Conservation (phyloP, 1,139 yeast species). For the Yamadazyma dendronema region DNA sequence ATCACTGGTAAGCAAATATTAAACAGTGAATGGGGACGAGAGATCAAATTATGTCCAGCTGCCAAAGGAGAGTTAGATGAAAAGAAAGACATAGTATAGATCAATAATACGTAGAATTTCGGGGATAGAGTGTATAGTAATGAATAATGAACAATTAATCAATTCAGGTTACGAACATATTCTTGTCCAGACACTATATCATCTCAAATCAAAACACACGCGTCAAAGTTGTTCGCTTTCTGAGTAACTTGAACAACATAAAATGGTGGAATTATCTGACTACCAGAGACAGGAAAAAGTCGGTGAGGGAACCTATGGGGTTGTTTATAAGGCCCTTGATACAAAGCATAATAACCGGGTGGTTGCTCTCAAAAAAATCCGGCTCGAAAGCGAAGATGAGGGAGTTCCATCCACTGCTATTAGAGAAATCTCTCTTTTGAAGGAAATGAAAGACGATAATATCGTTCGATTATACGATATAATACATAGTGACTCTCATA, state of each 20-base stretch:
- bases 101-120: background rate
- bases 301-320: slow-evolving; percentile 99
- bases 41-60: slow-evolving; percentile 73
- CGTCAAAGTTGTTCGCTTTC: too few species aligned
- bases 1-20: slow-evolving; percentile 85
- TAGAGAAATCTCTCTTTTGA: slow-evolving; percentile 88
- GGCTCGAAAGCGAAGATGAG: slow-evolving; percentile 96
- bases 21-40: slow-evolving; percentile 95
- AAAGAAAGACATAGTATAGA: background rate
- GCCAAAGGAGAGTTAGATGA: slow-evolving; percentile 27
- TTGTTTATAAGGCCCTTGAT: slow-evolving; percentile 94
- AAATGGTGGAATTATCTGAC: slow-evolving; percentile 89
- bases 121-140: background rate
- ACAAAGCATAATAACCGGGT: slow-evolving; percentile 84
- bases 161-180: background rate
- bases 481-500: slow-evolving; percentile 95
- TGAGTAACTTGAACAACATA: too few species aligned
- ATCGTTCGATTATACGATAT: slow-evolving; percentile 90
- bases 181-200: background rate
- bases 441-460: slow-evolving; percentile 90
- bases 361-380: slow-evolving; percentile 91
- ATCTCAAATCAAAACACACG: background rate
- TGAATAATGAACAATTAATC: background rate
- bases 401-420: slow-evolving; percentile 99
- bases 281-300: slow-evolving; percentile 93